Conservation (phyloP, 2,329 filamentous ascomycete genomes). For the Ceratocystiopsis sp. region DNA sequence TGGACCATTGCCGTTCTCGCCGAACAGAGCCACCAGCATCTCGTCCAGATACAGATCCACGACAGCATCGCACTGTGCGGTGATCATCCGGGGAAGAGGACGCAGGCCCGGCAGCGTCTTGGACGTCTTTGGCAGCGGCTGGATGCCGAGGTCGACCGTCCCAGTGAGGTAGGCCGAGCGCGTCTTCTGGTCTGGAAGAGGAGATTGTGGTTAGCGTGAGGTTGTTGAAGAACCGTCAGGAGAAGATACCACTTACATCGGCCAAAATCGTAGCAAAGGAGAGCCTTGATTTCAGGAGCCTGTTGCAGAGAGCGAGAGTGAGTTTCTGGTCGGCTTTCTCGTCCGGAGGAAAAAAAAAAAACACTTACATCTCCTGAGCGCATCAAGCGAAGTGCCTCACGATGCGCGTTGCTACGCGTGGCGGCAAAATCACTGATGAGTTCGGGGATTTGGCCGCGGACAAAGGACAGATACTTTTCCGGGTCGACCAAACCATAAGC, state of each 20-base stretch:
- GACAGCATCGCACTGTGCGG: conserved; percentile 8
- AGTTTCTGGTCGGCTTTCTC: background rate
- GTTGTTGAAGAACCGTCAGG: background rate
- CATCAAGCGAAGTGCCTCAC: conserved; percentile 7
- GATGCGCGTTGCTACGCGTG: conserved; percentile 3
- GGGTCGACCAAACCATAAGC: conserved; percentile 6
- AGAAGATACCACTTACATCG: conserved; percentile 3
- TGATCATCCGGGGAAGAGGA: conserved; percentile 9
- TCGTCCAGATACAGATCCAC: conserved; percentile 2
- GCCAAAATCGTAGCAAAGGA: conserved; percentile 8
- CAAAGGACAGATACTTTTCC: background rate
- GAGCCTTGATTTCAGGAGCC: conserved; percentile 6
- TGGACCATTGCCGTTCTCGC: background rate
- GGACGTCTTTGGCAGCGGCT: conserved; percentile 1
- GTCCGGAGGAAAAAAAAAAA: background rate
- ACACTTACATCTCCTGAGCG: conserved; percentile 1
- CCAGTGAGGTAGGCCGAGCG: conserved; percentile 2
- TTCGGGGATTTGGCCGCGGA: background rate
- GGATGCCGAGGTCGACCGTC: conserved; percentile 1
- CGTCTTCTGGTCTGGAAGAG: conserved; percentile 7
- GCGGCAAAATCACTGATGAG: conserved; percentile 1
- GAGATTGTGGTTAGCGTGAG: too few relatives aligned
- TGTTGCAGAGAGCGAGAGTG: background rate
- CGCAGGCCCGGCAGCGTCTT: background rate
- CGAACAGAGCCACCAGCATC: conserved; percentile 5